Percentiles rank a stretch among this genome's conserved stretches.
Conservation (phyloP, 2,329 filamentous ascomycete species). For the Penicillium sp. region DNA sequence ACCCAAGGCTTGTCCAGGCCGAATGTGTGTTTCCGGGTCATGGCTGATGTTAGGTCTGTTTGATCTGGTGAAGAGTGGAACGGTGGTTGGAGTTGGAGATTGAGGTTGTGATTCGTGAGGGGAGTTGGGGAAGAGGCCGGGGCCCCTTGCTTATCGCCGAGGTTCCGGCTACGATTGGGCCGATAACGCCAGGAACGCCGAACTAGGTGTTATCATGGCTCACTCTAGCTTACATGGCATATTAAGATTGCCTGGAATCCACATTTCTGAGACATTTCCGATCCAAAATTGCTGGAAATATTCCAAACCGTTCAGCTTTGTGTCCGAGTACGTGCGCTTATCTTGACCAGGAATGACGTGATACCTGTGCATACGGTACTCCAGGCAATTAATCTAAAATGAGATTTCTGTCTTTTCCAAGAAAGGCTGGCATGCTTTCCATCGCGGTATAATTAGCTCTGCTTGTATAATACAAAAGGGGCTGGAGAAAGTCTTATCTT, state of each 20-base stretch:
- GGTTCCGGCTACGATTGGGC: neutral
- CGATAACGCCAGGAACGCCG: neutral
- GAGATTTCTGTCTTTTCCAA: too few species aligned
- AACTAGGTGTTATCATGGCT: neutral
- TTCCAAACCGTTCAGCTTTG: too few species aligned
- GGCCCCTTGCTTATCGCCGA: conserved; percentile 14
- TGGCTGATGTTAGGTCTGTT: conserved; percentile 12
- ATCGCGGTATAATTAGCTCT: too few species aligned
- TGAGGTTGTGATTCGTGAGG: neutral
- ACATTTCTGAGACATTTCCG: fast-evolving
- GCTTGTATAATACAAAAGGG: too few species aligned
- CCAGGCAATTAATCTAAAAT: too few species aligned
- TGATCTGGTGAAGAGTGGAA: neutral
- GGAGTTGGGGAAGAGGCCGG: neutral
- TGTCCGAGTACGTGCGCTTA: too few species aligned
- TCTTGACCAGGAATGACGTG: too few species aligned
- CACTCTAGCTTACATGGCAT: neutral
- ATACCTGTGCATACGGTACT: too few species aligned
- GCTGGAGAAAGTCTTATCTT: too few species aligned
- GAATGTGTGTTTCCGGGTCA: conserved; percentile 34
- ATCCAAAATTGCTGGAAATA: neutral
- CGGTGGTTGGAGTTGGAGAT: conserved; percentile 12
- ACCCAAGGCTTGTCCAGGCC: conserved; percentile 33
- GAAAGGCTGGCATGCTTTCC: too few species aligned
- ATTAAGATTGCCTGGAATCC: neutral